These are phyloP conservation scores for Sporisorium reilianum DNA, from an alignment of 1,284 basidiomycete genomes.

Conservation along the genomic window DNA sequence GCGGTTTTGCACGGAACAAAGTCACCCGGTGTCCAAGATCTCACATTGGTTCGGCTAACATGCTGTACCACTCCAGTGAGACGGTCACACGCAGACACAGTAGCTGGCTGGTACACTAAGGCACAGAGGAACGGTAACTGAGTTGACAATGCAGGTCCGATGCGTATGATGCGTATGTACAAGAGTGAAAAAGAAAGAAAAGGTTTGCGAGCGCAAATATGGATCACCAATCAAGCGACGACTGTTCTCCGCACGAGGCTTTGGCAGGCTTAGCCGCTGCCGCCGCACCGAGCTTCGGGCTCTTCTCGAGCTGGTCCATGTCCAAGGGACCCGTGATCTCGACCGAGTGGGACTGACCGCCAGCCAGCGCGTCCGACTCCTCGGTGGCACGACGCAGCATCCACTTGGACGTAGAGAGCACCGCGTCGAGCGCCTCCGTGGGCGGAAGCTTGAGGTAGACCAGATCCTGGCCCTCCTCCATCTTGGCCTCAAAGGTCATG, in stretches of 20 bases:
- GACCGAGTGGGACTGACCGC: constrained; percentile 43
- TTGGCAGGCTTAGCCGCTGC: constrained; percentile 21
- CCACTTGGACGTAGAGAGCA: constrained; percentile 79
- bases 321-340: constrained; percentile 50
- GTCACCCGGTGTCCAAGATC: not conserved
- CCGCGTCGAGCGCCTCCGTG: constrained; percentile 75
- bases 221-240: constrained; percentile 42
- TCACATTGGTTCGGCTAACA: not conserved
- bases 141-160: not conserved
- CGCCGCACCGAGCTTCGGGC: constrained; percentile 3
- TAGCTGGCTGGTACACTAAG: too few relatives aligned
- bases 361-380: constrained; percentile 55
- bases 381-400: constrained; percentile 70
- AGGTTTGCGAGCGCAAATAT: not conserved
- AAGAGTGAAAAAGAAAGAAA: not conserved
- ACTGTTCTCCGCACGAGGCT: constrained; percentile 42
- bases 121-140: not conserved
- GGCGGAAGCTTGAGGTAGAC: constrained; percentile 75
- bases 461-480: constrained; percentile 71
- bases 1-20: not conserved
- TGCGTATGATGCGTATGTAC: constrained; percentile 20
- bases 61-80: too few relatives aligned
- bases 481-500: constrained; percentile 76
- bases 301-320: constrained; percentile 33
- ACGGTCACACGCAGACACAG: not conserved